These are phyloP conservation scores for Chlamydomonas eustigma DNA, from an alignment of 139 green algal species.

Conservation along the genomic window DNA sequence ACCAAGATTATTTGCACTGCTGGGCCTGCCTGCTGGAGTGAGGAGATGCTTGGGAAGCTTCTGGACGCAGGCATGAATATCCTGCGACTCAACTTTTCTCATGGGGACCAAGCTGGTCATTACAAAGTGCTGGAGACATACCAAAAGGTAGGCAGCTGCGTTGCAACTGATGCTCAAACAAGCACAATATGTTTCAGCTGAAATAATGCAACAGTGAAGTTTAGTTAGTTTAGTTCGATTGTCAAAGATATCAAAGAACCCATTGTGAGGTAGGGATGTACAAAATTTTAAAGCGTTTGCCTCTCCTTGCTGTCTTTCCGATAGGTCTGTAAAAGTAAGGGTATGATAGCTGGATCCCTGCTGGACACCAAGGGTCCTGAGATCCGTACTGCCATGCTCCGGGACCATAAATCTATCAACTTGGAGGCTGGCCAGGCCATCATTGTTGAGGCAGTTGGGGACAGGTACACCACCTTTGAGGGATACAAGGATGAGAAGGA, in stretches of 20 bases:
- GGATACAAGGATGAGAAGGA: constrained; percentile 42
- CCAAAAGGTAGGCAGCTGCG: constrained; percentile 31
- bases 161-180: neutral
- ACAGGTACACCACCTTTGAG: constrained; percentile 45
- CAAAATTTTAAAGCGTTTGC: too few species aligned
- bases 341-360: constrained; percentile 33
- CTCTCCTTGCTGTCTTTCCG: too few species aligned
- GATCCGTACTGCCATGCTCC: constrained; percentile 59
- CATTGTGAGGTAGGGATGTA: too few species aligned
- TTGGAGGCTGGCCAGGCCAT: constrained; percentile 49
- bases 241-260: too few species aligned
- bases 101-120: constrained; percentile 62
- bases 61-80: constrained; percentile 68
- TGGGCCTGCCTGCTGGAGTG: constrained; percentile 55
- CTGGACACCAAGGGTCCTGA: constrained; percentile 64
- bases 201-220: constrained; percentile 4
- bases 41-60: constrained; percentile 54
- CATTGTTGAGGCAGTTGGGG: constrained; percentile 50
- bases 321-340: constrained; percentile 33
- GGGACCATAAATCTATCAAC: constrained; percentile 43
- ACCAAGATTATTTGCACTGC: constrained; percentile 73
- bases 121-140: constrained; percentile 51
- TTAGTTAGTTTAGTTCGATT: too few species aligned
- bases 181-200: neutral
- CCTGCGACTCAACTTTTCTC: constrained; percentile 64